Evolutionary conservation across 495 filamentous ascomycete species (phyloP).

Genomic region (Hyaloscypha bicolor): DNA sequence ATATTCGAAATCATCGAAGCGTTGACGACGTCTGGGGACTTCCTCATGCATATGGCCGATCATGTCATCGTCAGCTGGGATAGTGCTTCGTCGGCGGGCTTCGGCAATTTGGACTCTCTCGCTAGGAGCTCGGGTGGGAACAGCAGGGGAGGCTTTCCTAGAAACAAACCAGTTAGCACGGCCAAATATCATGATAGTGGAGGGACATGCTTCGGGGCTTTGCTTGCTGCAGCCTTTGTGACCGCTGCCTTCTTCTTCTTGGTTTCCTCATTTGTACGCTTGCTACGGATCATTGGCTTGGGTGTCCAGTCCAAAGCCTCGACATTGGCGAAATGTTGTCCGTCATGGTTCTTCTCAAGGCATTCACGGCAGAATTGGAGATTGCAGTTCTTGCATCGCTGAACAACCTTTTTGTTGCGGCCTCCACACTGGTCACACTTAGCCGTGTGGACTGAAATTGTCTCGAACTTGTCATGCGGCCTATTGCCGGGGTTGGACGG

Average conservation of each 20-base stretch:
- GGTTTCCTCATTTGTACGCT: neutral
- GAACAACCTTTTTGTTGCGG: neutral
- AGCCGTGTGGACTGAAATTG: constrained; percentile 6
- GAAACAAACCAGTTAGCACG: neutral
- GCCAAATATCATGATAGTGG: neutral
- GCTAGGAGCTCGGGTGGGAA: too few relatives aligned
- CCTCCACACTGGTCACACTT: constrained; percentile 3
- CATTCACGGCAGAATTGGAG: constrained; percentile 11
- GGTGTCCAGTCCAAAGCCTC: constrained; percentile 6
- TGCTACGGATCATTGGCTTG: neutral
- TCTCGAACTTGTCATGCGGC: neutral
- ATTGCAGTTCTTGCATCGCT: constrained; percentile 1
- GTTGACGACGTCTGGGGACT: neutral
- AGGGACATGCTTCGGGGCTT: neutral
- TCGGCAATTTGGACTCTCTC: neutral
- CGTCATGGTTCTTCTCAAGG: neutral
- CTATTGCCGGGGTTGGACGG: neutral
- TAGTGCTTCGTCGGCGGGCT: neutral
- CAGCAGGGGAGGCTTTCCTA: neutral
- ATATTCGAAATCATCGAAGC: neutral
- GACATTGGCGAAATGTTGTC: neutral
- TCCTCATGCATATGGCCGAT: neutral
- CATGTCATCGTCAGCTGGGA: neutral
- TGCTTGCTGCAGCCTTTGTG: neutral
- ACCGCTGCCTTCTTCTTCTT: neutral